These are phyloP conservation scores for Rehmannia glutinosa DNA, from an alignment of 257 asterid species.

Conservation along the genomic window DNA sequence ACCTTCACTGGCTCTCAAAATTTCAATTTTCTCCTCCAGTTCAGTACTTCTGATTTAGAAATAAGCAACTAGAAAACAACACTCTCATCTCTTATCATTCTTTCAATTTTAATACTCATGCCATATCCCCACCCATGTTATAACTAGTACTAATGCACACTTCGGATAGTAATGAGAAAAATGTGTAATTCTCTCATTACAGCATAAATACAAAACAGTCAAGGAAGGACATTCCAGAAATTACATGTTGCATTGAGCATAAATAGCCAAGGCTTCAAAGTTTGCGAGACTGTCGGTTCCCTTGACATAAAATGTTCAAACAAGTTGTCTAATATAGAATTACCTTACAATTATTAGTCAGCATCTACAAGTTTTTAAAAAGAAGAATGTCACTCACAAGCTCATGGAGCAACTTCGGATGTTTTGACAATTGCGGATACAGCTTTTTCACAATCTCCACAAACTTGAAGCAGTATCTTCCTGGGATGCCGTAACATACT, in stretches of 20 bases:
- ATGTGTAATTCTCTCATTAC: not conserved
- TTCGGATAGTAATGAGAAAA: not conserved
- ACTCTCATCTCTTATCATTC: not conserved
- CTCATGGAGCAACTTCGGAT: slow-evolving; percentile 55
- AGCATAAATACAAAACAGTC: not conserved
- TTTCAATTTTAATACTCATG: not conserved
- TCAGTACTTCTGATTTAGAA: not conserved
- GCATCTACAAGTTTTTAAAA: not conserved
- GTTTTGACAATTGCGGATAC: slow-evolving; percentile 40
- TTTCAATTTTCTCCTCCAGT: not conserved
- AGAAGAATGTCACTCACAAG: slow-evolving; percentile 45
- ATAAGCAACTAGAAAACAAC: not conserved
- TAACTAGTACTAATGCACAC: slow-evolving; percentile 10
- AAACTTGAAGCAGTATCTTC: slow-evolving; percentile 52
- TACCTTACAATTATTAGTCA: not conserved
- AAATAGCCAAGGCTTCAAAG: not conserved
- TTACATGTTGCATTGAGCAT: not conserved
- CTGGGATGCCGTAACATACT: slow-evolving; percentile 78
- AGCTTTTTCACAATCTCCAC: slow-evolving; percentile 53
- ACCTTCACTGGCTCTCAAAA: not conserved
- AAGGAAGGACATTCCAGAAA: not conserved
- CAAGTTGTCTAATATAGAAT: not conserved
- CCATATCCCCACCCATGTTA: not conserved
- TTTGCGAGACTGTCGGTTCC: no score
- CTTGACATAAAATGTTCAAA: not conserved